Percentiles rank a stretch among this genome's conserved stretches.
phyloP scores from a whole-genome alignment of 768 basidiomycete genomes.

The Lentinula aciculospora region DNA sequence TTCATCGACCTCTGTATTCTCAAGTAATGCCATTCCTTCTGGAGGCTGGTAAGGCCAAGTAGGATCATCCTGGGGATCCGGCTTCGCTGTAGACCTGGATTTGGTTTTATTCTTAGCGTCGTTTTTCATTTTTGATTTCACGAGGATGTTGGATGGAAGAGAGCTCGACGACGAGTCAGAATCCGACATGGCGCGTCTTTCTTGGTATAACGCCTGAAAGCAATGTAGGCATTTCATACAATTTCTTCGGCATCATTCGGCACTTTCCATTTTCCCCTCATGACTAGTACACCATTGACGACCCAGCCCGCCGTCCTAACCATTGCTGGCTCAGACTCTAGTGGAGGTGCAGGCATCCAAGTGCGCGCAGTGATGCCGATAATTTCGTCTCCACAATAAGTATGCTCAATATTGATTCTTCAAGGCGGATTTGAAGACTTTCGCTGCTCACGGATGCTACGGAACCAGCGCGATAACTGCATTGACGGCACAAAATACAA shows the following conservation, averaged over 20 bases:
- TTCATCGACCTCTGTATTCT: conserved; percentile 34
- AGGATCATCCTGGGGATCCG: conserved; percentile 49
- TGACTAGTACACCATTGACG: not conserved
- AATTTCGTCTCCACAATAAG: not conserved
- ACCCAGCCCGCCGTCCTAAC: conserved; percentile 44
- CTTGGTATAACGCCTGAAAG: not conserved
- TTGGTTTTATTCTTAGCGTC: conserved; percentile 22
- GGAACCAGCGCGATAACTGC: conserved; percentile 82
- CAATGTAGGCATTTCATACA: not conserved
- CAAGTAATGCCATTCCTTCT: conserved; percentile 39
- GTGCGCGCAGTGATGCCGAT: conserved; percentile 27
- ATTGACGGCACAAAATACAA: conserved; percentile 85
- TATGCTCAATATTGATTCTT: not conserved
- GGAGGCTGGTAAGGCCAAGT: conserved; percentile 62
- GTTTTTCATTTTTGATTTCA: not conserved
- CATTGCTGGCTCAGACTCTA: conserved; percentile 77
- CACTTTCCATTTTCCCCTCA: not conserved
- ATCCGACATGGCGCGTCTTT: not conserved
- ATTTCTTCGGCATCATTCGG: not conserved
- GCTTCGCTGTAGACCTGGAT: conserved; percentile 23
- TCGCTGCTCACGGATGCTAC: conserved; percentile 73
- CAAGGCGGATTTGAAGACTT: conserved; percentile 84
- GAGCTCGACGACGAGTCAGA: not conserved
- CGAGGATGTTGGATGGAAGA: not conserved
- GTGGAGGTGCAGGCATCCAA: conserved; percentile 90